These are phyloP conservation scores for Sextonia rubra DNA, from an alignment of 164 flowering plant species.

Conservation along the genomic window DNA sequence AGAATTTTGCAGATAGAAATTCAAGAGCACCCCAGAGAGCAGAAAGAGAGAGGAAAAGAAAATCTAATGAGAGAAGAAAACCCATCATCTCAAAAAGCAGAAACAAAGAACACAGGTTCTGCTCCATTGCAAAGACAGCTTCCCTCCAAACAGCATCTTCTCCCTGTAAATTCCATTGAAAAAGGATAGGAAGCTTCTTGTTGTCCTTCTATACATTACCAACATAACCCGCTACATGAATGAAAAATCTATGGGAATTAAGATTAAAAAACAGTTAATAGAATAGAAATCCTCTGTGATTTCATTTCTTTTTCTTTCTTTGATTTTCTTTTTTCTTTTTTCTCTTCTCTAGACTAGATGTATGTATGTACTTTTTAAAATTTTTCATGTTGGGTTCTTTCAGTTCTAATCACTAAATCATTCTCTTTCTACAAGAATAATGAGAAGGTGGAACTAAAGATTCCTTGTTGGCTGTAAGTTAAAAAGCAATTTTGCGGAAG, in stretches of 20 bases:
- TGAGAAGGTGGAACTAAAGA: conserved; percentile 32
- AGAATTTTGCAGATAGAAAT: conserved; percentile 12
- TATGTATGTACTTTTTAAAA: too few species aligned
- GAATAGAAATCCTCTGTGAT: neutral
- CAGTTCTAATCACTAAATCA: conserved; percentile 36
- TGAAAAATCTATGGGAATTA: conserved; percentile 11
- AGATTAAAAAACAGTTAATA: neutral
- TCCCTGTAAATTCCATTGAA: conserved; percentile 7
- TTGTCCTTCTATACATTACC: conserved; percentile 10
- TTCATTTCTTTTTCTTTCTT: neutral
- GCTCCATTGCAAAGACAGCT: neutral
- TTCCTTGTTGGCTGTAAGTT: conserved; percentile 40
- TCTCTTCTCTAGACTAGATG: too few species aligned
- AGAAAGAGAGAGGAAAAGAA: neutral
- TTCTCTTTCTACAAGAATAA: conserved; percentile 48
- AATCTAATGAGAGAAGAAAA: conserved; percentile 3
- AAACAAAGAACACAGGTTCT: neutral
- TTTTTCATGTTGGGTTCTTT: neutral
- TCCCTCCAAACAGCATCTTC: conserved; percentile 3
- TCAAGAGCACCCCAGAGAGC: neutral
- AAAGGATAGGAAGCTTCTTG: conserved; percentile 18
- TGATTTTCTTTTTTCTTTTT: neutral
- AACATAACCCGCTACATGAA: conserved; percentile 3
- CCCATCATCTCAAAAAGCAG: neutral
- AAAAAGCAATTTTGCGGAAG: conserved; percentile 38